These are phyloP conservation scores for Sanguinoderma infundibulare DNA, from an alignment of 1,284 basidiomycete species.

Conservation along the genomic window DNA sequence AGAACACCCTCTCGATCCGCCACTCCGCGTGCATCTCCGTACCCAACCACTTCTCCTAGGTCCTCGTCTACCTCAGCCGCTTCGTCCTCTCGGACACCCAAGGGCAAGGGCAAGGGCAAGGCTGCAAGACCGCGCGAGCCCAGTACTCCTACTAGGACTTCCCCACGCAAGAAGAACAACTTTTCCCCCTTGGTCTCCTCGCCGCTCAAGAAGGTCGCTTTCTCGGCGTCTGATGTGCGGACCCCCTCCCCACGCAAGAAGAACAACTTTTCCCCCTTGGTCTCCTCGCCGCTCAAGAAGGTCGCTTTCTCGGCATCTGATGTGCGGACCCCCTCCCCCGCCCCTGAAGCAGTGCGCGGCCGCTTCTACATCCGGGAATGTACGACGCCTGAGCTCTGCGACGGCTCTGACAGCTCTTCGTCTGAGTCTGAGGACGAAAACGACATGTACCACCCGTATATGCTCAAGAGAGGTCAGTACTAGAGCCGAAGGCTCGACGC, in stretches of 20 bases:
- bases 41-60: background rate
- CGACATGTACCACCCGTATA: background rate
- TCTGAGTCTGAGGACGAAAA: slow-evolving; percentile 11
- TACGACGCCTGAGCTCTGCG: slow-evolving; percentile 5
- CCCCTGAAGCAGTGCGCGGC: background rate
- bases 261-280: slow-evolving; percentile 13
- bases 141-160: too few species aligned
- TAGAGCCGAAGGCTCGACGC: too few species aligned
- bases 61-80: background rate
- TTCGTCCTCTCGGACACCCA: background rate
- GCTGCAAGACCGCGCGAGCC: too few species aligned
- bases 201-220: slow-evolving; percentile 15
- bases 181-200: slow-evolving; percentile 15
- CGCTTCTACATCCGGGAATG: slow-evolving; percentile 2
- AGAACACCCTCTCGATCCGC: background rate
- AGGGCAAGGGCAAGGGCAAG: background rate
- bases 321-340: background rate
- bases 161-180: slow-evolving; percentile 6
- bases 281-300: slow-evolving; percentile 16
- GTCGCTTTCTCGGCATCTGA: slow-evolving; percentile 10
- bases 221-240: slow-evolving; percentile 8
- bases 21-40: background rate
- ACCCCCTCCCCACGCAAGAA: background rate
- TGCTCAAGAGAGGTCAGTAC: too few species aligned
- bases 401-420: slow-evolving; percentile 13